Base-by-base conservation (phyloP, 1,284 basidiomycete genomes). In the Ceratobasidium theobromae region DNA sequence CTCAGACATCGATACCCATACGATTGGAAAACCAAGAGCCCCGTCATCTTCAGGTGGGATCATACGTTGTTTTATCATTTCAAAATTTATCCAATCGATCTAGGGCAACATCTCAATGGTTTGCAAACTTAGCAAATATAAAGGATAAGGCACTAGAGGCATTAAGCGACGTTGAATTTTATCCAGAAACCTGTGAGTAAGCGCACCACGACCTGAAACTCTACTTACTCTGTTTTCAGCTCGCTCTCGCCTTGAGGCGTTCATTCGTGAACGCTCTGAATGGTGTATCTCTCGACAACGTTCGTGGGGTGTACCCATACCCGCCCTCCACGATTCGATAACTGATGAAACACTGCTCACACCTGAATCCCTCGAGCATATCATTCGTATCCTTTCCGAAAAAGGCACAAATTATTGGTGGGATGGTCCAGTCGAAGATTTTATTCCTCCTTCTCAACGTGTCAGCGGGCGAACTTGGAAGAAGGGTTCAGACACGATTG, bases 281-380 rank as follows among this genome's bases (percentile, higher is more conserved):
- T 99, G 97, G 97, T 99, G 97, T 74, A 98, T 99, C 67, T 99
- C 96, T 32, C 88, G 97, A 1, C 97, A 99, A 75, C 89, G 97
- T 16, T 89, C 91, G 16, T 99, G 97, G 97, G 97, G 97, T 32
- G 93, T 98, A 0, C 97, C 97, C 0, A 98, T 99, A 68, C 96
- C 95, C 0, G 89, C 93, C 0, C 78, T 99, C 0, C 86, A 95
- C 73, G 86, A 90, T 71, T 75, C 81, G 0, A 80, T 81, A 0
- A 86, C 86, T 0, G 86, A 86, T 53, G 80, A 82, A 25, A 84
- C 88, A 0, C 74, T 94, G 43, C 84, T 98, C 55, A 85, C 88
- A 57, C 72, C 79, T 0, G 80, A 81, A 9, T 89, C 88, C 1
- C 80, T 99, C 27, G 78, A 84, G 9, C 88, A 96, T 74, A 95